Conservation (phyloP, 495 filamentous ascomycete species). For the Penicillium waksmanii region DNA sequence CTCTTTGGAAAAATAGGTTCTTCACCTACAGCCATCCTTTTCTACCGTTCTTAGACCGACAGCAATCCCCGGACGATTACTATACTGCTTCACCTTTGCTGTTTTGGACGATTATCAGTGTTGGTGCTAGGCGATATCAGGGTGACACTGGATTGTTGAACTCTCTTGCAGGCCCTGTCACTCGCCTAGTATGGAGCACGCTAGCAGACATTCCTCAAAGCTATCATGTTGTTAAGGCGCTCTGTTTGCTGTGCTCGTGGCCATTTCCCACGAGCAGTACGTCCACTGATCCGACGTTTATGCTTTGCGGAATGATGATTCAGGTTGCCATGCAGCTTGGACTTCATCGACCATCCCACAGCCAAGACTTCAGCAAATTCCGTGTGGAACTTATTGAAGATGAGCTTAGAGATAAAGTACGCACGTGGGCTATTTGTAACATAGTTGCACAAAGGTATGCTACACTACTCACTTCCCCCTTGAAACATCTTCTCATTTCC, state of each 20-base stretch:
- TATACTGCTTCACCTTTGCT: constrained; percentile 73
- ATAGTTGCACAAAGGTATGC: constrained; percentile 80
- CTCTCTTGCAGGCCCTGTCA: constrained; percentile 71
- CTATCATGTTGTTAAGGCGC: constrained; percentile 88
- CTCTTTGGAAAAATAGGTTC: constrained; percentile 47
- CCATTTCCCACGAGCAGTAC: constrained; percentile 87
- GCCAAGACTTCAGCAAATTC: constrained; percentile 86
- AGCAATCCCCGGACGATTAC: constrained; percentile 74
- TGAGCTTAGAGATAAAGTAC: constrained; percentile 81
- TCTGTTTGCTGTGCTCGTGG: constrained; percentile 90
- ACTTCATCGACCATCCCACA: constrained; percentile 85
- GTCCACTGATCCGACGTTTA: constrained; percentile 85
- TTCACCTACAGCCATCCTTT: constrained; percentile 85
- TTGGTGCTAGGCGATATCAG: constrained; percentile 76
- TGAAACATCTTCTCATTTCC: constrained; percentile 6
- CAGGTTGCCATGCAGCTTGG: constrained; percentile 90
- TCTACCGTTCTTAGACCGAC: constrained; percentile 75
- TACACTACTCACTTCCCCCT: not conserved
- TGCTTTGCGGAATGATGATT: constrained; percentile 89
- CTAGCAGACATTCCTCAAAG: constrained; percentile 81
- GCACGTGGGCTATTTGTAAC: constrained; percentile 91
- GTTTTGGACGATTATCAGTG: constrained; percentile 85
- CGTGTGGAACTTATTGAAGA: constrained; percentile 82
- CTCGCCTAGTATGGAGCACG: constrained; percentile 78
- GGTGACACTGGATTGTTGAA: constrained; percentile 67